Evolutionary conservation across 192 early-diverging fungal species (phyloP), one percentile per base, ranked within the genome.

Genomic region (Diversispora epigaea): DNA sequence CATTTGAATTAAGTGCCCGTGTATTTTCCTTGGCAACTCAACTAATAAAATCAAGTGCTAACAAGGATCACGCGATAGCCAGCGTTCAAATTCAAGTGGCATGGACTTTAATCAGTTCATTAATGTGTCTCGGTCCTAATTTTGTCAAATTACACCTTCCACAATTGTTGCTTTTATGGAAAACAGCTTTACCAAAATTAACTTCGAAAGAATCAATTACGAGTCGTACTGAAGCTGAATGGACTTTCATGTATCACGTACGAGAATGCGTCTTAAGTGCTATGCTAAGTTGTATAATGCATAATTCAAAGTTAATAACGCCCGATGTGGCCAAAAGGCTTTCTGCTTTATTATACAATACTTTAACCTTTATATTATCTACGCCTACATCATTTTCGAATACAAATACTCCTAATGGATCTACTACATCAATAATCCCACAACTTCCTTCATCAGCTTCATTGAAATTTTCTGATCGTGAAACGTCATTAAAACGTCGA

Each of bases 91-190:
- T 86, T 11, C 89, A 92, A 46, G 88, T 93, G 11, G 92, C 87
- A 0, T 96, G 94, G 94, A 89, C 82, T 10, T 78, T 96, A 9
- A 85, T 96, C 8, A 89, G 89, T 3, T 82, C 89, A 0, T 76
- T 96, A 22, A 91, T 93, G 88, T 84, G 84, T 43, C 79, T 96
- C 5, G 94, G 94, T 0, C 91, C 93, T 6, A 88, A 93, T 54
- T 91, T 96, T 77, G 91, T 93, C 45, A 87, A 85, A 49, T 86
- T 94, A 52, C 91, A 96, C 75, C 70, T 92, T 3, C 86, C 93
- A 6, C 91, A 94, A 71, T 79, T 94, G 19, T 73, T 94, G 3
- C 71, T 92, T 1, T 83, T 94, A 8, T 96, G 94, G 94, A 93
- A 92, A 74, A 86, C 73, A 9, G 89, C 91, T 0, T 89, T 96